phyloP scores from a whole-genome alignment of 2,329 filamentous ascomycete genomes.

The Celoporthe dispersa region DNA sequence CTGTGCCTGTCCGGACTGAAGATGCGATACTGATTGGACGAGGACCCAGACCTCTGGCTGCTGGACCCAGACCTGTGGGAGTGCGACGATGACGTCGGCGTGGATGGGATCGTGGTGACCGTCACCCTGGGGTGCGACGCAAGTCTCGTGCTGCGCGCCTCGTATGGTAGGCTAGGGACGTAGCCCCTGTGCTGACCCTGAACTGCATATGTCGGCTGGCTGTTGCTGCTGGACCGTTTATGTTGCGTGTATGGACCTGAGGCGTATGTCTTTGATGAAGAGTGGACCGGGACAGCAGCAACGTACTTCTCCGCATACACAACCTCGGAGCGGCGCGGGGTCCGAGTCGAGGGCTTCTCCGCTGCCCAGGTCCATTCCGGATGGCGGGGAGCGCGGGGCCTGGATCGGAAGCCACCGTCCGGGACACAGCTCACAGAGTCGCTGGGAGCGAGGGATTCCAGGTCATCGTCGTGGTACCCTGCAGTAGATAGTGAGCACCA shows the following conservation, averaged over 20 bases:
- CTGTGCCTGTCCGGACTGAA: constrained; percentile 5
- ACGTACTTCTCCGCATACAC: constrained; percentile 2
- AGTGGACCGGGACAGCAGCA: neutral
- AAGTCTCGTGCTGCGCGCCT: neutral
- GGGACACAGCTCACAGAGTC: constrained; percentile 13
- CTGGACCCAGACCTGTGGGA: constrained; percentile 2
- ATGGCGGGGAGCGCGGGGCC: neutral
- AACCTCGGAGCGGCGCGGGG: neutral
- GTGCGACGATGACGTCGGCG: constrained; percentile 9
- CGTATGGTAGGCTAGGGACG: neutral
- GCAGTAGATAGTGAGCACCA: neutral
- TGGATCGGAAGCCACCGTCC: constrained; percentile 13
- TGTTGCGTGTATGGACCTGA: neutral
- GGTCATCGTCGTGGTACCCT: constrained; percentile 11
- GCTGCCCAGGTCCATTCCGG: neutral
- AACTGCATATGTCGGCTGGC: neutral
- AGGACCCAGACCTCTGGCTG: constrained; percentile 5
- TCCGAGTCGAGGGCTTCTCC: neutral
- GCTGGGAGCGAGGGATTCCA: constrained; percentile 17
- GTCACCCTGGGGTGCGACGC: neutral
- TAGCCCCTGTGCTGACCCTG: neutral
- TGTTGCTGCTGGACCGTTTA: constrained; percentile 1
- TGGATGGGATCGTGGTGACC: constrained; percentile 3
- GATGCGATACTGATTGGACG: constrained; percentile 4
- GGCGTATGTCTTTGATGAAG: constrained; percentile 2